phyloP scores from a whole-genome alignment of 495 filamentous ascomycete species.

The Aspergillus sparsus region DNA sequence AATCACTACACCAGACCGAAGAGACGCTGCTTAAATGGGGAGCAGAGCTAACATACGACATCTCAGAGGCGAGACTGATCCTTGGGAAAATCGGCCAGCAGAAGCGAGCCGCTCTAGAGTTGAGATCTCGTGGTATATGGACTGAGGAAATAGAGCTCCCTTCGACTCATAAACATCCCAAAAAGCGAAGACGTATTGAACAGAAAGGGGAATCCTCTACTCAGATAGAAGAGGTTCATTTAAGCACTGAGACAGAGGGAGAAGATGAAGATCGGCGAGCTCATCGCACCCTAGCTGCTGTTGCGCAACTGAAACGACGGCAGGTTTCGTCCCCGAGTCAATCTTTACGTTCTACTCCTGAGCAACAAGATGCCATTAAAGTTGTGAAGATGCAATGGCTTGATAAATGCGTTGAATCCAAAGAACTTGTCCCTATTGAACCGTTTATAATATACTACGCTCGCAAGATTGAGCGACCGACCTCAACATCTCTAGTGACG shows the following conservation, averaged over 20 bases:
- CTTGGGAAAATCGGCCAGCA: constrained; percentile 69
- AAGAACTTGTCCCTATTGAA: constrained; percentile 55
- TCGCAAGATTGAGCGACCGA: constrained; percentile 27
- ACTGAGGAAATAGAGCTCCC: constrained; percentile 51
- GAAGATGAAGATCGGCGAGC: constrained; percentile 27
- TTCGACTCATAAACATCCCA: constrained; percentile 17
- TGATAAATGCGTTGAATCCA: constrained; percentile 56
- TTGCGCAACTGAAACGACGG: constrained; percentile 14
- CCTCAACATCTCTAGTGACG: constrained; percentile 2
- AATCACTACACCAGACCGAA: constrained; percentile 63
- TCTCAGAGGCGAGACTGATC: constrained; percentile 69
- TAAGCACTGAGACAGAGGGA: constrained; percentile 37
- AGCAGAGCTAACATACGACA: constrained; percentile 68
- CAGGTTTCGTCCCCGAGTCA: neutral
- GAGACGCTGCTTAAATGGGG: constrained; percentile 55
- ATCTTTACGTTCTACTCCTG: neutral
- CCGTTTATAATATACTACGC: constrained; percentile 69
- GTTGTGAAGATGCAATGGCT: constrained; percentile 82
- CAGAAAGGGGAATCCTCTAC: neutral
- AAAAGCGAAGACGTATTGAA: constrained; percentile 29
- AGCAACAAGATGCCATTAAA: constrained; percentile 46
- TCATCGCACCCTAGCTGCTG: constrained; percentile 13
- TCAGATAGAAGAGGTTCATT: constrained; percentile 27
- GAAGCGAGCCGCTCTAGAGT: constrained; percentile 73
- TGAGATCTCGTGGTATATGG: constrained; percentile 64